These are phyloP conservation scores for Eimeria sp. DNA, from an alignment of 169 alveolate species.

Conservation along the genomic window DNA sequence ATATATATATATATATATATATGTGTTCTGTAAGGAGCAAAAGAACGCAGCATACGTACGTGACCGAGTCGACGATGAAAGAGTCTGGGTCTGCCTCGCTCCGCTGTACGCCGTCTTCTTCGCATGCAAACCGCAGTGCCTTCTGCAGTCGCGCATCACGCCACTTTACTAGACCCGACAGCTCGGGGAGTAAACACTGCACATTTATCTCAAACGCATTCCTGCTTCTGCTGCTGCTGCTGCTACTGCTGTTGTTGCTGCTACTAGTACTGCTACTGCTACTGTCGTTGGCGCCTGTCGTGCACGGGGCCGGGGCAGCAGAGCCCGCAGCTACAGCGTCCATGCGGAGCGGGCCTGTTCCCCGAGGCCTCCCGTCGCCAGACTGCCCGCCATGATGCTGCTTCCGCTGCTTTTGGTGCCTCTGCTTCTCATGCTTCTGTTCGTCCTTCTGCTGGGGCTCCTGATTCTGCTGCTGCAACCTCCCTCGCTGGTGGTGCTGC, in stretches of 20 bases:
- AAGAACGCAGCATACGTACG: background rate
- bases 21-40: background rate
- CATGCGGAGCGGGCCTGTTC: background rate
- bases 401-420: background rate
- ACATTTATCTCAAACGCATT: background rate
- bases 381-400: background rate
- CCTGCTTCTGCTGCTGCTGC: background rate
- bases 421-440: background rate
- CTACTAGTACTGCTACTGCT: background rate
- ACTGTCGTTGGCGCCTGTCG: background rate
- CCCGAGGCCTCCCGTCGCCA: background rate
- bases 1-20: too few species aligned
- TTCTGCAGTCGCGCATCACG: conserved; percentile 14
- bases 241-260: background rate
- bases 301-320: background rate
- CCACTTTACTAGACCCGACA: background rate
- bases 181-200: background rate
- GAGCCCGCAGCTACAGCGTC: background rate
- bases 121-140: conserved; percentile 18
- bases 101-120: conserved; percentile 50
- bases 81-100: conserved; percentile 23
- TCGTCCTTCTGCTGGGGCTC: background rate
- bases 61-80: conserved; percentile 39
- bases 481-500: background rate
- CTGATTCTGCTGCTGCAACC: background rate